These are phyloP conservation scores for Vitis rupestris DNA, from an alignment of 164 flowering plant species.

Conservation along the genomic window DNA sequence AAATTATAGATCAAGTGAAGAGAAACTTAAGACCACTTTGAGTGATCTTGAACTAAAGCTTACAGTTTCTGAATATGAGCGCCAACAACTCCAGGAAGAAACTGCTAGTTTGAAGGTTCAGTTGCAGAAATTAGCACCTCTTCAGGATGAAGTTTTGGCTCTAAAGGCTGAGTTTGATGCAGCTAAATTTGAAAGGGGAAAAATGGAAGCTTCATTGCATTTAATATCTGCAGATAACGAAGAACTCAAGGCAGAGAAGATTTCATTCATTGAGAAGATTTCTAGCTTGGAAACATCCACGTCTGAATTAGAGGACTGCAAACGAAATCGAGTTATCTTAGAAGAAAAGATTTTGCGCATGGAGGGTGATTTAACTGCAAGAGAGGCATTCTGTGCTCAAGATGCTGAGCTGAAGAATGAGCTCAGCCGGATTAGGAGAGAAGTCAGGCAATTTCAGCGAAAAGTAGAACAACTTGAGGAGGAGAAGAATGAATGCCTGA, in stretches of 20 bases:
- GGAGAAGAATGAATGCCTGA: conserved; percentile 44
- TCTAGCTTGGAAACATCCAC: conserved; percentile 40
- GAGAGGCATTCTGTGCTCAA: conserved; percentile 47
- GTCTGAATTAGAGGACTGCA: conserved; percentile 59
- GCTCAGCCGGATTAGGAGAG: conserved; percentile 42
- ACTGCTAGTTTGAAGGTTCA: conserved; percentile 46
- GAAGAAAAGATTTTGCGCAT: conserved; percentile 63
- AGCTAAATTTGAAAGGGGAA: conserved; percentile 51
- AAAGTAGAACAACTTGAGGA: conserved; percentile 53
- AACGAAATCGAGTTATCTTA: conserved; percentile 26
- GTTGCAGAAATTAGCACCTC: conserved; percentile 34
- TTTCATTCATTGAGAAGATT: conserved; percentile 45
- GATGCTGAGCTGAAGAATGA: conserved; percentile 63
- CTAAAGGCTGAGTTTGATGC: conserved; percentile 41
- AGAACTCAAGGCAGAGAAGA: conserved; percentile 54
- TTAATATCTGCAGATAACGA: conserved; percentile 40
- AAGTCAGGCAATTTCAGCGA: conserved; percentile 51
- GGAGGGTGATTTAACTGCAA: conserved; percentile 53
- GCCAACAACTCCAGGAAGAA: conserved; percentile 53
- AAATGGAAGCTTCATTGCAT: conserved; percentile 42
- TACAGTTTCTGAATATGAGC: conserved; percentile 57
- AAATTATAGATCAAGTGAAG: conserved; percentile 51
- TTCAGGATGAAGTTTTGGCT: conserved; percentile 49
- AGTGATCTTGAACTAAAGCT: conserved; percentile 59
- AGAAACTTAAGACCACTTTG: conserved; percentile 32